These are phyloP conservation scores for Sequoia sempervirens DNA, from an alignment of 75 land plant genomes.

Conservation along the genomic window DNA sequence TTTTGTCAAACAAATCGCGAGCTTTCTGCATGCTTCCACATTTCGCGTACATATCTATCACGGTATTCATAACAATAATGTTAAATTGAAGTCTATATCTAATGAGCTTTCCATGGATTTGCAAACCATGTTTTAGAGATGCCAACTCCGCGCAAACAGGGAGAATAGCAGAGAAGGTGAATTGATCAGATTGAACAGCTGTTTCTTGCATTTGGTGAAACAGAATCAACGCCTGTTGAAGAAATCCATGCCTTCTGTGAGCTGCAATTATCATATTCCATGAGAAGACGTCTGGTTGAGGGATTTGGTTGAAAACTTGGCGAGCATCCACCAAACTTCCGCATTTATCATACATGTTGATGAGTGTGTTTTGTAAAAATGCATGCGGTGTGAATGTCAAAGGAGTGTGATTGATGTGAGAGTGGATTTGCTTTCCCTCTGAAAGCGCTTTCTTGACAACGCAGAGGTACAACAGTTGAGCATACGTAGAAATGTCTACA, in stretches of 20 bases:
- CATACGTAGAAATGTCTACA: not conserved
- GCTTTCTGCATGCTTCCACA: slow-evolving; percentile 2
- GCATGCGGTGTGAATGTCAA: not conserved
- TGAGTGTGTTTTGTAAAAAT: not conserved
- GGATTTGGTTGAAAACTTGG: slow-evolving; percentile 29
- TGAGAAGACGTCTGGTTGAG: slow-evolving; percentile 37
- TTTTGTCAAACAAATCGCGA: not conserved
- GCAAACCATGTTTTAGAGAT: slow-evolving; percentile 10
- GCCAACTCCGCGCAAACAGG: slow-evolving; percentile 6
- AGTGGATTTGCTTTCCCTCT: not conserved
- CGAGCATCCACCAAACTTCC: slow-evolving; percentile 20
- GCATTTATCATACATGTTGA: slow-evolving; percentile 5
- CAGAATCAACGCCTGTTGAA: not conserved
- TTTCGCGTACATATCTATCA: slow-evolving; percentile 16
- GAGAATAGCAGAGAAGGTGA: slow-evolving; percentile 10
- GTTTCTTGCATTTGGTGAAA: slow-evolving; percentile 14
- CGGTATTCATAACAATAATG: slow-evolving; percentile 3
- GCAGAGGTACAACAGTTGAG: not conserved
- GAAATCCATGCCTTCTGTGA: slow-evolving; percentile 2
- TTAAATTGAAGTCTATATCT: not conserved
- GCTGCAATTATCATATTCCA: slow-evolving; percentile 39
- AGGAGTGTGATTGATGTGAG: not conserved
- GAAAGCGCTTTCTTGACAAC: not conserved
- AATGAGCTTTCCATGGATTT: slow-evolving; percentile 10
- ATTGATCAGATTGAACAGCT: slow-evolving; percentile 1